Evolutionary conservation across 176 grass and related monocot genomes (phyloP), one percentile per base, ranked within the genome.

Genomic region (Elaeis guineensis): DNA sequence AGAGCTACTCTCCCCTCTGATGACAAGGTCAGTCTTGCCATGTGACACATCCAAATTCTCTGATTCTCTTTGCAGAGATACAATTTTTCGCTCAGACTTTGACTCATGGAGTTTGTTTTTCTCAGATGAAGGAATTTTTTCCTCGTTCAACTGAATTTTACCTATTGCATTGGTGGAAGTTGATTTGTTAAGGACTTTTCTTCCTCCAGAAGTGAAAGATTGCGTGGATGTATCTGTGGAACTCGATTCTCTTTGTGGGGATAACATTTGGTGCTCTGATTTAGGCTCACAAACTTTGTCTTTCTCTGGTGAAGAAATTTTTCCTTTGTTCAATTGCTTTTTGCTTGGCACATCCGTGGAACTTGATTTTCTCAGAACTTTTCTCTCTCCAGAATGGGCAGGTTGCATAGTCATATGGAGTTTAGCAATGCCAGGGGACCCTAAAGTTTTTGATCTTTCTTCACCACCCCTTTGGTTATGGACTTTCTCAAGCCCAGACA

Each of bases 301-400:
- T 70, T 5, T 81, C 70, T 70, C 59, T 32, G 69, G 64, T 62
- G 76, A 66, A 74, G 69, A 86, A 70, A 72, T 64, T 78, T 78
- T 69, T 80, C 56, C 73, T 61, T 61, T 84, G 48, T 52, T 52
- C 56, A 62, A 81, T 25, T 23, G 35, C 6, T 44, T 44, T 44
- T 44, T 44, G 35, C 35, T 44, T 44, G 11, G 8, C 11, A 44
- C 11, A 44, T 44, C 35, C 14, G 89, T 62, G 20, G 77, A 83
- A 59, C 63, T 66, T 57, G 64, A 51, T 65, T 74, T 80, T 72
- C 57, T 63, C 12, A 63, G 35, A 65, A 48, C 49, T 64, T 29
- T 71, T 82, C 73, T 85, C 76, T 70, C 60, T 67, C 63, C 63
- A 67, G 70, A 55, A 54, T 49, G 29, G 77, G 26, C 25, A 19